These are phyloP conservation scores for Mycena olivaceomarginata DNA, from an alignment of 768 basidiomycete genomes.

Conservation along the genomic window DNA sequence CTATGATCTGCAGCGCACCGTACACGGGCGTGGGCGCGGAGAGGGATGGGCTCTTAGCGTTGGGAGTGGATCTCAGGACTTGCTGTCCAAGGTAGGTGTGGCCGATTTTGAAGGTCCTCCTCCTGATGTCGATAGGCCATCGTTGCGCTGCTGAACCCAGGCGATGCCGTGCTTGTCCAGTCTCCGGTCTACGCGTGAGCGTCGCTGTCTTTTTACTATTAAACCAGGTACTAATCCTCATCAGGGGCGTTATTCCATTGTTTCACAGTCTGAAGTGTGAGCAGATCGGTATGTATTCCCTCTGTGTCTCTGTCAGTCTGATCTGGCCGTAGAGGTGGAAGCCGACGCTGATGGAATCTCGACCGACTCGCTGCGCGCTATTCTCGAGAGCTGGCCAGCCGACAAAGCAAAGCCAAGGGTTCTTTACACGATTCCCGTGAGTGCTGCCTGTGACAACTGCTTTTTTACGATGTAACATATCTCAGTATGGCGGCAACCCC, in stretches of 20 bases:
- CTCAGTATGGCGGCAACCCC: constrained; percentile 90
- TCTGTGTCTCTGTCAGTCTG: background rate
- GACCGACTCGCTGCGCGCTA: constrained; percentile 74
- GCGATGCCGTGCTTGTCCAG: constrained; percentile 89
- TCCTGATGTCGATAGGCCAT: constrained; percentile 73
- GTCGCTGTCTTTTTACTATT: constrained; percentile 21
- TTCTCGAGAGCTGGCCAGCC: constrained; percentile 85
- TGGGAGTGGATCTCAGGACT: constrained; percentile 92
- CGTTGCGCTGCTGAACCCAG: constrained; percentile 81
- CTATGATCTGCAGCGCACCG: constrained; percentile 78
- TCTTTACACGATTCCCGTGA: constrained; percentile 88
- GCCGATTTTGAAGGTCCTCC: background rate
- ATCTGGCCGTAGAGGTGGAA: constrained; percentile 75
- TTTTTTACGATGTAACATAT: background rate
- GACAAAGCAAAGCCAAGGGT: constrained; percentile 84
- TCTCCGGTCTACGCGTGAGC: constrained; percentile 85
- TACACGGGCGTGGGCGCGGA: constrained; percentile 77
- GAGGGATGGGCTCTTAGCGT: constrained; percentile 88
- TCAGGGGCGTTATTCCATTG: constrained; percentile 78
- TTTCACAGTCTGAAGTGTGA: constrained; percentile 75
- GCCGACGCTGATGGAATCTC: constrained; percentile 85
- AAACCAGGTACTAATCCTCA: constrained; percentile 19
- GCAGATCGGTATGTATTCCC: constrained; percentile 68
- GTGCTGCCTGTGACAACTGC: constrained; percentile 46
- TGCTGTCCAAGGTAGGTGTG: constrained; percentile 85